Conservation (phyloP, 2,329 filamentous ascomycete species). For the Parastagonospora avenae region DNA sequence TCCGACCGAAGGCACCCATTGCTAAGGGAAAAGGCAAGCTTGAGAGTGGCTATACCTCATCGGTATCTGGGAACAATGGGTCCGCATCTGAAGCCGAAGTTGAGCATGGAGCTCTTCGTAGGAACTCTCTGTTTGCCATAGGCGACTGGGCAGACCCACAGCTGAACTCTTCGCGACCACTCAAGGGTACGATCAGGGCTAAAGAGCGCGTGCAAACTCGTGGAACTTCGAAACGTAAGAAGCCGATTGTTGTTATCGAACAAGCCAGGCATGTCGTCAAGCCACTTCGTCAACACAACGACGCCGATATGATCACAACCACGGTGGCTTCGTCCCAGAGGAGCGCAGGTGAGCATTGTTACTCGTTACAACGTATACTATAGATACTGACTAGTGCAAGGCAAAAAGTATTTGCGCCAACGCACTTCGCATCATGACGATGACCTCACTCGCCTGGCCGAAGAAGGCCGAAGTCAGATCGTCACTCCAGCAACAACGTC, state of each 20-base stretch:
- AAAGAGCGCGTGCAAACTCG: constrained; percentile 10
- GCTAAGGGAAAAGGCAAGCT: constrained; percentile 21
- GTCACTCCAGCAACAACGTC: background rate
- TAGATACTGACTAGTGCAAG: constrained; percentile 7
- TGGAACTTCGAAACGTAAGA: constrained; percentile 21
- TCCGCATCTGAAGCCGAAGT: constrained; percentile 30
- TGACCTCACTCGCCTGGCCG: constrained; percentile 8
- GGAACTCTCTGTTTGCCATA: constrained; percentile 15
- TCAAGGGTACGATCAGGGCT: constrained; percentile 16
- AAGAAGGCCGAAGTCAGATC: constrained; percentile 9
- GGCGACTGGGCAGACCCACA: constrained; percentile 25
- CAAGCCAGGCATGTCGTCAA: constrained; percentile 6
- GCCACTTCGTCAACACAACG: background rate
- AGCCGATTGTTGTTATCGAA: constrained; percentile 22
- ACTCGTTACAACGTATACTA: background rate
- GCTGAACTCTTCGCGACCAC: constrained; percentile 4
- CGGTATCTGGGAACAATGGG: constrained; percentile 31
- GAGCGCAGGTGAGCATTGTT: constrained; percentile 15
- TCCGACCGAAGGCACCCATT: constrained; percentile 6
- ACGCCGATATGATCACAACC: background rate
- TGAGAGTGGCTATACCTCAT: constrained; percentile 23
- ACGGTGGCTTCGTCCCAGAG: constrained; percentile 5
- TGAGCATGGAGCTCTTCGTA: constrained; percentile 9
- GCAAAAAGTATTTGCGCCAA: constrained; percentile 17
- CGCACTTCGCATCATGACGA: constrained; percentile 11